These are phyloP conservation scores for Sugiyamaella floridensis DNA, from an alignment of 805 yeast species.

Conservation along the genomic window DNA sequence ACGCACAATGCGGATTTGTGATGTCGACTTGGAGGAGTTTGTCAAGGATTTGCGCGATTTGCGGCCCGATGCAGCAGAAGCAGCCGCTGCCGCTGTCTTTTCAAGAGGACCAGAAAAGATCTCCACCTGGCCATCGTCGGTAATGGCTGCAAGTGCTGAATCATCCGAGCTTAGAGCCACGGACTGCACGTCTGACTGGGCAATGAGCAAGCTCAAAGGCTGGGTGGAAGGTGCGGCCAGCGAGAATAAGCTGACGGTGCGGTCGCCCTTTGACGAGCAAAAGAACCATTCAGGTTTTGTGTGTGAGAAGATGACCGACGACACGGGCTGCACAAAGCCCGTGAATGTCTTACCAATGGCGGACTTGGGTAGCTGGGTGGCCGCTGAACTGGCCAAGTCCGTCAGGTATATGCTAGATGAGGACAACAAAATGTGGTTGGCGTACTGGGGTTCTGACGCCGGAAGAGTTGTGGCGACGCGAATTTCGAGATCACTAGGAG, in stretches of 20 bases:
- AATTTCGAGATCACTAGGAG: conserved; percentile 14
- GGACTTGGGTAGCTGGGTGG: neutral
- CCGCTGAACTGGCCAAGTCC: conserved; percentile 22
- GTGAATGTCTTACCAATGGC: conserved; percentile 48
- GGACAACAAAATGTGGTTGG: conserved; percentile 47
- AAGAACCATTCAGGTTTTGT: conserved; percentile 38
- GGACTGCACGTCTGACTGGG: conserved; percentile 53
- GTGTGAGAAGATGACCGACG: conserved; percentile 37
- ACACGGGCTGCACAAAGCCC: conserved; percentile 69
- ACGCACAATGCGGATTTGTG: conserved; percentile 12
- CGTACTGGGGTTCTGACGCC: conserved; percentile 1
- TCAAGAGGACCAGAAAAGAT: conserved; percentile 52
- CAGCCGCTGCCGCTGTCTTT: neutral
- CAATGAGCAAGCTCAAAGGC: conserved; percentile 54
- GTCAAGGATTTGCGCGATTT: conserved; percentile 10
- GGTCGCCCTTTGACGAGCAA: conserved; percentile 70
- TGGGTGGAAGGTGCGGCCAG: conserved; percentile 32
- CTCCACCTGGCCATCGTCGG: conserved; percentile 72
- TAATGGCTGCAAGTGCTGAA: conserved; percentile 43
- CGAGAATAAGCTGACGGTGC: conserved; percentile 70
- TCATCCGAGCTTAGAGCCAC: conserved; percentile 29
- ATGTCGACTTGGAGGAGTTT: conserved; percentile 9
- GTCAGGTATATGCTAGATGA: conserved; percentile 59
- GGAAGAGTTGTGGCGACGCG: conserved; percentile 11
- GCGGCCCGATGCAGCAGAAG: conserved; percentile 2